These are phyloP conservation scores for Suillus clintonianus DNA, from an alignment of 768 basidiomycete species.

Conservation along the genomic window DNA sequence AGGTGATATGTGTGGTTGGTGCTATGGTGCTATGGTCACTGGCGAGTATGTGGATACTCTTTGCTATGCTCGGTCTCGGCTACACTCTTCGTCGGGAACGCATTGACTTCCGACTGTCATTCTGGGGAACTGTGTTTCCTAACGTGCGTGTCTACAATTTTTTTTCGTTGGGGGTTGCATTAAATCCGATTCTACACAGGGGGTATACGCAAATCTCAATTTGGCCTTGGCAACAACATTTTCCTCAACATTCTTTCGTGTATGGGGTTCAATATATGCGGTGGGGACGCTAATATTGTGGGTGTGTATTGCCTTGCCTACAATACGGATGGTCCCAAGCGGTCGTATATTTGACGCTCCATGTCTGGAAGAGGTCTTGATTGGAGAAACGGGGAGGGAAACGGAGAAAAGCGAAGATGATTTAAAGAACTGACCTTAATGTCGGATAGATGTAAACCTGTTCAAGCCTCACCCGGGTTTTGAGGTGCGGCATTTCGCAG, in stretches of 20 bases:
- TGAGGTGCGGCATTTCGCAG: neutral
- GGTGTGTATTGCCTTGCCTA: constrained; percentile 47
- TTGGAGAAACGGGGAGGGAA: constrained; percentile 14
- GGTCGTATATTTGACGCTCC: constrained; percentile 47
- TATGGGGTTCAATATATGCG: constrained; percentile 59
- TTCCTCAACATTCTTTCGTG: constrained; percentile 54
- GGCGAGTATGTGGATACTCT: constrained; percentile 63
- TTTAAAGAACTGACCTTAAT: neutral
- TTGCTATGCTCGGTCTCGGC: constrained; percentile 51
- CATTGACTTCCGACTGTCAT: constrained; percentile 56
- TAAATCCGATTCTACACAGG: constrained; percentile 31
- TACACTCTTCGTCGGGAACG: constrained; percentile 41
- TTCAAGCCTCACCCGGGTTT: too few species aligned
- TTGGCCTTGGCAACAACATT: constrained; percentile 51
- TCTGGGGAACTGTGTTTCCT: constrained; percentile 74
- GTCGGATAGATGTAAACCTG: neutral
- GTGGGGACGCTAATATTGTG: constrained; percentile 53
- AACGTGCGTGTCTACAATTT: constrained; percentile 45
- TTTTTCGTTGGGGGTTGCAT: neutral
- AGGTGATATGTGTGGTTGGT: constrained; percentile 47
- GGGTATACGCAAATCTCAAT: constrained; percentile 70
- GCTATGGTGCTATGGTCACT: constrained; percentile 63
- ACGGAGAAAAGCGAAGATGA: neutral
- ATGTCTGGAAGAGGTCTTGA: constrained; percentile 33
- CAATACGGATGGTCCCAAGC: constrained; percentile 34